Evolutionary conservation across 2,329 filamentous ascomycete species (phyloP).

Genomic region (Phaeosphaeria sp.): DNA sequence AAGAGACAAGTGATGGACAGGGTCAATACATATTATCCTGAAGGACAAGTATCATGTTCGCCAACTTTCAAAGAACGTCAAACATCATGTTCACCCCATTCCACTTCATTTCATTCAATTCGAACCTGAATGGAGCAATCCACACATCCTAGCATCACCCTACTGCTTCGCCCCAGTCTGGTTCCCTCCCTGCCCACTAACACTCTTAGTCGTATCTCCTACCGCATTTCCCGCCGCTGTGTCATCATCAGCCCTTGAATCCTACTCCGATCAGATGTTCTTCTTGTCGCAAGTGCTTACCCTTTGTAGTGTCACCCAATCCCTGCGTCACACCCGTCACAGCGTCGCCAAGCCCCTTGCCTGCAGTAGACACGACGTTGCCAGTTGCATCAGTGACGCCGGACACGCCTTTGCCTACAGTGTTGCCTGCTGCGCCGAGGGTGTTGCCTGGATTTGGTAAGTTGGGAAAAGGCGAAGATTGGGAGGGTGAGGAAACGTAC

Average conservation of each 20-base stretch:
- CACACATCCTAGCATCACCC: not conserved
- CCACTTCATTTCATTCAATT: too few species aligned
- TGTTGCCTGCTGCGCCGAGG: slow-evolving; percentile 42
- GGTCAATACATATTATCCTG: too few species aligned
- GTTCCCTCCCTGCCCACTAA: slow-evolving; percentile 26
- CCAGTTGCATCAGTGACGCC: slow-evolving; percentile 39
- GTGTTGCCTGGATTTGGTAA: slow-evolving; percentile 36
- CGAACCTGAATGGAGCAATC: not conserved
- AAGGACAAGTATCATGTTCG: too few species aligned
- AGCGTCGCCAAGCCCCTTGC: slow-evolving; percentile 46
- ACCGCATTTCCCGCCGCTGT: slow-evolving; percentile 39
- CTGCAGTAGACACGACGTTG: slow-evolving; percentile 38
- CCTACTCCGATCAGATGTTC: not conserved
- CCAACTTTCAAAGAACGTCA: too few species aligned
- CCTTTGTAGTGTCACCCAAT: slow-evolving; percentile 44
- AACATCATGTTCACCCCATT: too few species aligned
- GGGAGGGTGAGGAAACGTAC: slow-evolving; percentile 19
- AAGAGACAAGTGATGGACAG: too few species aligned
- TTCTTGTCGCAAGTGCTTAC: slow-evolving; percentile 18
- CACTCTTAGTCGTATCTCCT: slow-evolving; percentile 35
- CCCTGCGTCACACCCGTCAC: slow-evolving; percentile 43
- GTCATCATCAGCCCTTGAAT: not conserved
- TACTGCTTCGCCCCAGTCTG: slow-evolving; percentile 19
- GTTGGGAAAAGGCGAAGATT: not conserved
- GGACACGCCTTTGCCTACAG: slow-evolving; percentile 41